Base-by-base conservation (phyloP, 495 filamentous ascomycete species). In the Trichoderma virens region DNA sequence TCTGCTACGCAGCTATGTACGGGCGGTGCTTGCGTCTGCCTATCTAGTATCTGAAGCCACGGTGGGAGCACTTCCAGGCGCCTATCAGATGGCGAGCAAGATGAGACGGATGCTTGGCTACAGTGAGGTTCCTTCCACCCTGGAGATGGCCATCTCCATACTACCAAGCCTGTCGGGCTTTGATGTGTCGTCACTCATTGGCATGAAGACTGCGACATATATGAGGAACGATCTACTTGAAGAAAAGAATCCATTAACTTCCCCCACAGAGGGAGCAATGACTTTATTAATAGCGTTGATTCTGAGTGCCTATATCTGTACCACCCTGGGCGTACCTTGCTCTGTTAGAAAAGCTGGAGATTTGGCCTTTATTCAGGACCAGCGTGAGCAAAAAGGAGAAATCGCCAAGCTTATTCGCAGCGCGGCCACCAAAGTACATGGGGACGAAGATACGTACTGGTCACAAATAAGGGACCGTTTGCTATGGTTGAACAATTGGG, bases 401-500 rank as follows among this genome's bases (percentile, higher is more conserved):
- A 75, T 92, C 43, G 78, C 79, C 23, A 87, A 79, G 60, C 79
- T 90, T 11, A 81, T 95, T 25, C 79, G 82, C 43, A 78, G 77
- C 3, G 72, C 81, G 4, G 71, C 77, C 31, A 79, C 76, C 34
- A 80, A 83, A 23, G 72, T 80, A 0, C 72, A 79, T 0, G 84
- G 80, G 61, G 83, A 80, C 54, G 84, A 89, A 65, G 85, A 86
- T 28, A 83, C 81, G 65, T 84, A 87, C 60, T 96, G 92, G 92
- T 77, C 77, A 41, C 74, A 74, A 27, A 78, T 84, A 8, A 81
- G 90, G 41, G 80, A 84, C 61, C 84, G 89, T 69, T 71, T 97
- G 18, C 74, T 93, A 2, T 96, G 92, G 92, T 83, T 97, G 32
- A 84, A 85, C 69, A 83, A 86, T 71, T 96, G 92, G 92, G 88